Percentiles rank a stretch among this genome's conserved stretches.
Conservation (phyloP, 73 alveolate genomes). For the Durusdinium trenchii region DNA sequence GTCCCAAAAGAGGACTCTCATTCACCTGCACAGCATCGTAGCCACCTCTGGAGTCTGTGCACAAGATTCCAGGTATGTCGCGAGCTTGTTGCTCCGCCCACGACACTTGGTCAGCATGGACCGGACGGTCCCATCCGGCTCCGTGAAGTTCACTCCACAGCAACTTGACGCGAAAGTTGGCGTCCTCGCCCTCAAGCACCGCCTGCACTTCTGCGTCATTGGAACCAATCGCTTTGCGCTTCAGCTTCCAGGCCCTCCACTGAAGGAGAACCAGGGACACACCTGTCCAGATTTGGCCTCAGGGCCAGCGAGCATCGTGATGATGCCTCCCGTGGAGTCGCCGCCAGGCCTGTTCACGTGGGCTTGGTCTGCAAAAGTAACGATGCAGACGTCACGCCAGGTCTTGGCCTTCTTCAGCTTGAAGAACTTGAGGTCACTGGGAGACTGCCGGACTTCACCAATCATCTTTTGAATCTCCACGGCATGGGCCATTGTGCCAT, state of each 20-base stretch:
- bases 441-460: neutral
- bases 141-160: neutral
- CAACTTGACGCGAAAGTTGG: neutral
- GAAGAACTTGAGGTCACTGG: neutral
- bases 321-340: neutral
- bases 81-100: neutral
- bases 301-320: neutral
- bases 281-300: neutral
- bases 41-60: neutral
- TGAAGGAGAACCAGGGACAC: neutral
- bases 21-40: neutral
- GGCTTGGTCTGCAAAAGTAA: neutral
- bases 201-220: neutral
- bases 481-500: neutral
- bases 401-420: neutral
- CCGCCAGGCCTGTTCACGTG: neutral
- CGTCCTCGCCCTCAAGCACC: neutral
- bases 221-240: neutral
- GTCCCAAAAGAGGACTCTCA: neutral
- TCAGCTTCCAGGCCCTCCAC: neutral
- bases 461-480: neutral
- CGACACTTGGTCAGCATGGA: neutral
- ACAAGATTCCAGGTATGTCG: neutral
- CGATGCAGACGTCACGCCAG: neutral
- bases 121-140: neutral